phyloP scores from a whole-genome alignment of 495 filamentous ascomycete species.

The Parathielavia appendiculata region DNA sequence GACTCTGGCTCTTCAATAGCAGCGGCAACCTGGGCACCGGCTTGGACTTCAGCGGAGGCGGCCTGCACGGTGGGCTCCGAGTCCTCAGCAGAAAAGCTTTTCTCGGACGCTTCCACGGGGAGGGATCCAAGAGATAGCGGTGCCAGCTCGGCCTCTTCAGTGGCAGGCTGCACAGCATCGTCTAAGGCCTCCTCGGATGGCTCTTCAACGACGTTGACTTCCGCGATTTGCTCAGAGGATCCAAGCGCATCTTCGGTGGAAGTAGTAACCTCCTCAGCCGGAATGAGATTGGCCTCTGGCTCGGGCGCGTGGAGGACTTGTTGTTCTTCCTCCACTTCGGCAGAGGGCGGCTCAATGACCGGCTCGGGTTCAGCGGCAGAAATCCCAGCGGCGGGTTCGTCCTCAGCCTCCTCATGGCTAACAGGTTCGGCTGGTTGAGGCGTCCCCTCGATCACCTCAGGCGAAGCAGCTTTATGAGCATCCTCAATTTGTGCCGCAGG shows the following conservation, averaged over 20 bases:
- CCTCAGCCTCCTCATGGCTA: background rate
- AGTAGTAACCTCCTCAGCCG: background rate
- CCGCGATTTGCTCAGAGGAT: background rate
- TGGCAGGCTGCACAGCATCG: background rate
- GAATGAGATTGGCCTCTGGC: background rate
- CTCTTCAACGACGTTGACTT: background rate
- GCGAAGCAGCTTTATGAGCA: background rate
- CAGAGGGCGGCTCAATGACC: background rate
- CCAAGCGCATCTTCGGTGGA: background rate
- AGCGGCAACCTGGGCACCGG: conserved; percentile 5
- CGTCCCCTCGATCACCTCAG: background rate
- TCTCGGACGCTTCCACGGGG: background rate
- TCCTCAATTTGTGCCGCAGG: background rate
- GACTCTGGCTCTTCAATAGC: conserved; percentile 5
- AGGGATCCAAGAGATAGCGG: background rate
- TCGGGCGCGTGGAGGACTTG: background rate
- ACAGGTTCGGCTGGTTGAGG: background rate
- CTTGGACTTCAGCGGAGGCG: conserved; percentile 8
- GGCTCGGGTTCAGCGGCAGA: background rate
- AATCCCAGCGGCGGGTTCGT: background rate
- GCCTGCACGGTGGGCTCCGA: background rate
- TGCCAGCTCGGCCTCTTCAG: background rate
- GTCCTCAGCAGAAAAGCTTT: background rate
- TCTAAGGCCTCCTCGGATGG: background rate
- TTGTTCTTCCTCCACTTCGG: too few species aligned